Evolutionary conservation across 768 basidiomycete genomes (phyloP), one percentile per base, ranked within the genome.

Genomic region (Boletus pseudopeckii): DNA sequence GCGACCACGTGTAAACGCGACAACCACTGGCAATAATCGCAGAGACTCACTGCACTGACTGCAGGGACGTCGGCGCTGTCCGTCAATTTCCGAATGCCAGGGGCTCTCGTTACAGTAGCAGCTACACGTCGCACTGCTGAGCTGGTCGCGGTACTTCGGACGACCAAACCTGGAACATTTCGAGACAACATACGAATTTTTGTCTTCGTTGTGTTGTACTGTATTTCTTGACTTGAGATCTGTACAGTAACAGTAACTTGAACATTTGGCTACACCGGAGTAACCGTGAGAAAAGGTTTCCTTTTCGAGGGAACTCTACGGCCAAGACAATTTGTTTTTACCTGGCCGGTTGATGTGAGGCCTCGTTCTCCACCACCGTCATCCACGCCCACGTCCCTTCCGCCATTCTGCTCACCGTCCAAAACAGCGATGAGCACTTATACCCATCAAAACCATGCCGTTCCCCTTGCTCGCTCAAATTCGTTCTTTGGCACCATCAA

Each of bases 401-500:
- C 53, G 50, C 55, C 59, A 44, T 62, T 56, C 24, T 48, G 54
- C 56, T 62, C 63, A 14, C 47, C 57, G 59, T 50, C 48, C 24
- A 33, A 1, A 50, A 53, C 61, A 62, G 57, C 56, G 56, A 70
- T 70, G 69, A 69, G 58, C 59, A 52, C 65, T 0, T 60, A 71
- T 61, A 64, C 68, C 58, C 67, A 65, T 4, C 63, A 66, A 36
- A 56, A 57, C 9, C 59, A 58, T 62, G 40, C 75, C 63, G 51
- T 69, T 59, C 57, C 75, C 11, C 64, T 84, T 41, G 71, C 70
- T 59, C 81, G 83, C 59, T 76, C 77, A n/a, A 79, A 74, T 18
- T 85, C 85, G 26, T 75, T 87, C 61, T 66, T 86, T 40, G 82
- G 81, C 46, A 68, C 83, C 44, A 78, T 87, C 70, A 86, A 80